Evolutionary conservation across 164 flowering plant species (phyloP), one percentile per base, ranked within the genome.

Genomic region (Annona squamosa): DNA sequence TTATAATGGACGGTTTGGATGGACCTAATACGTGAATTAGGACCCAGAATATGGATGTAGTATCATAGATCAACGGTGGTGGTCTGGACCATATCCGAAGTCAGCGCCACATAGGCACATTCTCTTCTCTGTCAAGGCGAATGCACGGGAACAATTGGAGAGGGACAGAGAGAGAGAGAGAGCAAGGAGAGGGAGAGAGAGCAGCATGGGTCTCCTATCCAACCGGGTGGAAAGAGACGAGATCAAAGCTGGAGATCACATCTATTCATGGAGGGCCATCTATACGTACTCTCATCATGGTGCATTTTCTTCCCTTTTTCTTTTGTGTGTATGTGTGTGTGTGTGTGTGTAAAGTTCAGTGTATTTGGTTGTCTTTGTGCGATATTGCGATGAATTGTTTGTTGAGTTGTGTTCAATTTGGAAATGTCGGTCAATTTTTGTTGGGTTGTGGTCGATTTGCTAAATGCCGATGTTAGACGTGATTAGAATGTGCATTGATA

Each of bases 201-300:
- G 16, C 62, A 83, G 80, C 71, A 96, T 93, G 99, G 97, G 99
- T 73, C 63, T 93, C n/a, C 85, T 96, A 46, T 81, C 90, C 6
- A 80, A 96, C 85, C 85, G 85, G 81, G 90, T 89, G 16, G 95
- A 91, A 82, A 88, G 84, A 75, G 77, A 62, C 69, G 82, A 90
- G 78, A 84, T 96, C 86, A 89, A 87, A 73, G 81, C 93, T 6
- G 99, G 97, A 1, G 98, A 96, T 76, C 99, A 93, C 76, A 89
- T 96, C 84, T 96, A 96, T 83, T 83, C 92, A 69, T 96, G 89
- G 87, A 90, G 99, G 79, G 93, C 92, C 71, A 81, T 86, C 73
- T 96, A 90, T 80, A 79, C 94, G 61, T 96, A 96, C 82, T 90
- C 99, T 79, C 99, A 93, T 76, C 99, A 96, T 73, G 99, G 99